These are phyloP conservation scores for Neofusicoccum kwambonambiense DNA, from an alignment of 2,329 filamentous ascomycete species.

Conservation along the genomic window DNA sequence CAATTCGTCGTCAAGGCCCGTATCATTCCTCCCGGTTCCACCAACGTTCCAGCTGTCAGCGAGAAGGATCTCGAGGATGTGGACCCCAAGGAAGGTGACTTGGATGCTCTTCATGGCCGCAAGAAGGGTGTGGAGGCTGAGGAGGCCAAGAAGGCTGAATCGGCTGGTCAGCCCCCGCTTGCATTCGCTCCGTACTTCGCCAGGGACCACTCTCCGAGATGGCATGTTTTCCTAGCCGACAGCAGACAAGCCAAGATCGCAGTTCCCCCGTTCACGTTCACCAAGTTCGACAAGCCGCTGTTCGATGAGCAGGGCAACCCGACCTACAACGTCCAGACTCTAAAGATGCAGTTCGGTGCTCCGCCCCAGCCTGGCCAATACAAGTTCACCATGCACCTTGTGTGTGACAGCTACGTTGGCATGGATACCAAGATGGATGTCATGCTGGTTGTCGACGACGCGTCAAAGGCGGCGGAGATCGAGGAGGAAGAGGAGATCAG, in stretches of 20 bases:
- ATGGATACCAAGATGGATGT: slow-evolving; percentile 92
- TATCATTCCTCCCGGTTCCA: slow-evolving; percentile 82
- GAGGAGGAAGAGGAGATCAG: slow-evolving; percentile 91
- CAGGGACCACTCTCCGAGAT: slow-evolving; percentile 83
- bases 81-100: slow-evolving; percentile 88
- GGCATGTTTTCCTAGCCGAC: slow-evolving; percentile 94
- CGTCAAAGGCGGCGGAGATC: slow-evolving; percentile 77
- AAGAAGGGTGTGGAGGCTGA: slow-evolving; percentile 42
- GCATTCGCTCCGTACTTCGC: slow-evolving; percentile 87
- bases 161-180: slow-evolving; percentile 66
- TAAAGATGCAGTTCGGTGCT: slow-evolving; percentile 71
- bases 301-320: slow-evolving; percentile 78
- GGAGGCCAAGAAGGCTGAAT: slow-evolving; percentile 64
- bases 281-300: slow-evolving; percentile 85
- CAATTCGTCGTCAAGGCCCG: slow-evolving; percentile 94
- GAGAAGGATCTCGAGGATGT: slow-evolving; percentile 82
- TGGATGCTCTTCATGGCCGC: slow-evolving; percentile 79
- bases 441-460: slow-evolving; percentile 83
- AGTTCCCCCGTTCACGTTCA: slow-evolving; percentile 94
- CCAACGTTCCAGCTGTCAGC: slow-evolving; percentile 70
- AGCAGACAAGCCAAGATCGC: slow-evolving; percentile 94
- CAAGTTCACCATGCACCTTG: slow-evolving; percentile 88
- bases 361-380: slow-evolving; percentile 70
- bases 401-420: slow-evolving; percentile 93
- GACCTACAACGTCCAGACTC: slow-evolving; percentile 90